phyloP scores from a whole-genome alignment of 257 asterid species.

The Verbena officinalis region DNA sequence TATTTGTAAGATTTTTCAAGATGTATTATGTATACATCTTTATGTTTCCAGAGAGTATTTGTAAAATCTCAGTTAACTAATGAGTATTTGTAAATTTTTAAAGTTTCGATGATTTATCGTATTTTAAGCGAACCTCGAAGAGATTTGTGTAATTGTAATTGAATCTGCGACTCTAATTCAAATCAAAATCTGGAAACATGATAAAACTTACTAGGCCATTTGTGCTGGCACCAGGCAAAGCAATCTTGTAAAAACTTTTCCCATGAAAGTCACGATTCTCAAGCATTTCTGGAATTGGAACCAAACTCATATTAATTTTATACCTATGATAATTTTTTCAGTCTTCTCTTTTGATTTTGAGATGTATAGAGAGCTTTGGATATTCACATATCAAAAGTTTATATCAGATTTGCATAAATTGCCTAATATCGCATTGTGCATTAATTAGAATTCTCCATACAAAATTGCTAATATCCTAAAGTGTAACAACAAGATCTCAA shows the following conservation, averaged over 20 bases:
- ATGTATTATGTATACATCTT: too few species aligned
- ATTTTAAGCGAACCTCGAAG: too few species aligned
- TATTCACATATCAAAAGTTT: constrained; percentile 4
- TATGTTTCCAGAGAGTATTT: too few species aligned
- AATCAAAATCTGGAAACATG: too few species aligned
- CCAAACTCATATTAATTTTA: neutral
- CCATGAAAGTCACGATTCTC: neutral
- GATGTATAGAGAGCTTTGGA: neutral
- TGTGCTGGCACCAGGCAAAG: constrained; percentile 23
- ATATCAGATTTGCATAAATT: constrained; percentile 23
- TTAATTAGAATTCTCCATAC: neutral
- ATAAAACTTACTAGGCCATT: constrained; percentile 29
- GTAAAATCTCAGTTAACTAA: too few species aligned
- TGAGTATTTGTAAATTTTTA: too few species aligned
- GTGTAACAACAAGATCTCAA: constrained; percentile 15
- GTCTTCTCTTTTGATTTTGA: neutral
- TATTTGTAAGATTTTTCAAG: too few species aligned
- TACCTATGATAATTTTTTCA: neutral
- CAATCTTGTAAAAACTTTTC: constrained; percentile 30
- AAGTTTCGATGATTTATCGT: too few species aligned
- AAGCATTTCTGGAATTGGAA: neutral
- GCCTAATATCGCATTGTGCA: neutral
- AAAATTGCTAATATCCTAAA: constrained; percentile 6
- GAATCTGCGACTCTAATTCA: too few species aligned
- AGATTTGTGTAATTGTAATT: too few species aligned